Evolutionary conservation across 768 basidiomycete species (phyloP), one percentile per base, ranked within the genome.

Genomic region (Tephrocybe sp.): DNA sequence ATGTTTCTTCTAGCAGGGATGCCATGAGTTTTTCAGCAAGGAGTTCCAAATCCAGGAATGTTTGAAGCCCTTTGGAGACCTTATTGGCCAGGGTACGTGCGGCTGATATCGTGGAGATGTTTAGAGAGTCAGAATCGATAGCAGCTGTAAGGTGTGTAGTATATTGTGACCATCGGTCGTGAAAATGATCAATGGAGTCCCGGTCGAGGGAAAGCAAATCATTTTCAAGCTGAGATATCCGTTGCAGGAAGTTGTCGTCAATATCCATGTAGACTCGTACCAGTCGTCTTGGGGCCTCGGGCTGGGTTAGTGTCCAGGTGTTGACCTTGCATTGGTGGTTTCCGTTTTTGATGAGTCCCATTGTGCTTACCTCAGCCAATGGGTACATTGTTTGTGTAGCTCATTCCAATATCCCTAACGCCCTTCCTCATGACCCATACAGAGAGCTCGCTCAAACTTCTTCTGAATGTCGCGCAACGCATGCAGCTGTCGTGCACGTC

Each of bases 41-140:
- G 2, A 22, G 3, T 18, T 57, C 53, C 3, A 57, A n/a, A 13
- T 57, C 53, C 12, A 50, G 10, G n/a, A 54, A 50, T 0, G 50
- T 41, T 13, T 54, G 45, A 0, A 47, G 2, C 0, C 47, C 25
- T 2, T 21, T 3, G 1, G 29, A 33, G 0, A 57, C 38, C 18
- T 25, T 49, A 3, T 50, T 12, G 1, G 64, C 51, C 13, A 61
- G 25, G 1, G 21, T 4, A 13, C 62, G 45, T 2, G 58, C 61
- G 2, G 52, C 8, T 0, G 16, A 27, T 0, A 49, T 25, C 1
- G 62, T 63, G 4, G 56, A 50, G 2, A 21, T 27, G 40, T 50
- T 43, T 3, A 61, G 12, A 18, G 22, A 15, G 10, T 50, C 37
- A 15, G 43, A n/a, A 7, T 51, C 37, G 0, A 59, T 40, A 9